phyloP scores from a whole-genome alignment of 2,329 filamentous ascomycete genomes.

The Monilinia vaccinii-corymbosi region DNA sequence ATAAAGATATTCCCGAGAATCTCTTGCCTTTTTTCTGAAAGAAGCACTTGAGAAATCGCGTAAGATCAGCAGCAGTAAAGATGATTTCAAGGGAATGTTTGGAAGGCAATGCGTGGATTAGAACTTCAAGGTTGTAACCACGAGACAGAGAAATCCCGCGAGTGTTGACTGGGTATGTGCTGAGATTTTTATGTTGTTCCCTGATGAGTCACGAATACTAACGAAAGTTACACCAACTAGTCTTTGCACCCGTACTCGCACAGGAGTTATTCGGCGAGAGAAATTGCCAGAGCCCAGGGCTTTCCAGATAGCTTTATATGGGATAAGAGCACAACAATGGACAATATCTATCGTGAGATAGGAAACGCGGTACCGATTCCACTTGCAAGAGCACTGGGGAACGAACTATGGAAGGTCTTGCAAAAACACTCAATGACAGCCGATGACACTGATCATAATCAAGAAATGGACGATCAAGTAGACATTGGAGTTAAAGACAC shows the following conservation, averaged over 20 bases:
- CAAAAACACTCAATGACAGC: no score
- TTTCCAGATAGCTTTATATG: slow-evolving; percentile 16
- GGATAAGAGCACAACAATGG: neutral
- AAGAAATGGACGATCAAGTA: neutral
- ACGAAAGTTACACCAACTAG: neutral
- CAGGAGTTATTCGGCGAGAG: slow-evolving; percentile 11
- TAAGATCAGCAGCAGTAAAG: neutral
- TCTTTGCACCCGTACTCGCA: slow-evolving; percentile 14
- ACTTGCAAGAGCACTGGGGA: neutral
- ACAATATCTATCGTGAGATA: slow-evolving; percentile 3
- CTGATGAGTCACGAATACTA: neutral
- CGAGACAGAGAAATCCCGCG: neutral
- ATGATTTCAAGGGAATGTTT: neutral
- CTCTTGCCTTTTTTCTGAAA: neutral
- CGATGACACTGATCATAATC: neutral
- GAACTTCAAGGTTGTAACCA: slow-evolving; percentile 3
- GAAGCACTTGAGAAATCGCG: no score
- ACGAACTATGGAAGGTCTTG: neutral
- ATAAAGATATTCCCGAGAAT: neutral
- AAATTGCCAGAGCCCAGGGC: slow-evolving; percentile 13
- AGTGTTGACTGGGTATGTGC: neutral
- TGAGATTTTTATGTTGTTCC: no score
- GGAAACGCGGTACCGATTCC: slow-evolving; percentile 7
- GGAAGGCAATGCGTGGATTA: neutral
- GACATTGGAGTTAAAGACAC: neutral